Evolutionary conservation across 208 protist species (phyloP), one percentile per base, ranked within the genome.

Genomic region (Phytomonas sp.): DNA sequence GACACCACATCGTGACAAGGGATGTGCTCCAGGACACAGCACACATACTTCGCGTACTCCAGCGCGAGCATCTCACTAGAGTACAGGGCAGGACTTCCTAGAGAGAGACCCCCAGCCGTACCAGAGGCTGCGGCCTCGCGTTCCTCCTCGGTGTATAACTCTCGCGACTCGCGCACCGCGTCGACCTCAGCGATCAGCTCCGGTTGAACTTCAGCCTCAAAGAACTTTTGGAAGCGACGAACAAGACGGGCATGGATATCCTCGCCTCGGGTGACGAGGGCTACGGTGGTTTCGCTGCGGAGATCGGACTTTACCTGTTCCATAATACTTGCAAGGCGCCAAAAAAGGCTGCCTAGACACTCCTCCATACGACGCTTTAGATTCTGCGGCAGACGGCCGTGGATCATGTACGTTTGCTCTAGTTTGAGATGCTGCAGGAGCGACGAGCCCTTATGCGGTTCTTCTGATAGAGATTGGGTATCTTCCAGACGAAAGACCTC

Each of bases 101-200:
- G 63, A 31, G 74, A 46, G 29, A 66, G 71, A 33, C 26, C 28
- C 31, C 11, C 61, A 8, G 4, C 46, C n/a, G 60, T 28, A 17
- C 67, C 31, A 17, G 68, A 59, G n/a, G 70, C 66, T 37, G 69
- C 66, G 43, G 67, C 74, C 29, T 73, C 71, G 28, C 75, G 60
- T 63, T 89, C 86, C 34, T 76, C 80, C 53, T 78, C 78, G 9
- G 81, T 83, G 74, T 88, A 87, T 8, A 89, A 53, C 67, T 87
- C 80, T 34, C 81, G 80, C 2, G 60, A 66, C 63, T 95, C 87
- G 23, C 78, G 51, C 53, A 96, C 70, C 28, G 37, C 43, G 66
- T 91, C 81, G 13, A 96, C 85, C 68, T 96, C 92, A 7, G 85
- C 84, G 76, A 96, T 93, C 34, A 96, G 36, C 23, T 86, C 79